Conservation (phyloP, 257 asterid genomes). For the Fraxinus cuspidata region DNA sequence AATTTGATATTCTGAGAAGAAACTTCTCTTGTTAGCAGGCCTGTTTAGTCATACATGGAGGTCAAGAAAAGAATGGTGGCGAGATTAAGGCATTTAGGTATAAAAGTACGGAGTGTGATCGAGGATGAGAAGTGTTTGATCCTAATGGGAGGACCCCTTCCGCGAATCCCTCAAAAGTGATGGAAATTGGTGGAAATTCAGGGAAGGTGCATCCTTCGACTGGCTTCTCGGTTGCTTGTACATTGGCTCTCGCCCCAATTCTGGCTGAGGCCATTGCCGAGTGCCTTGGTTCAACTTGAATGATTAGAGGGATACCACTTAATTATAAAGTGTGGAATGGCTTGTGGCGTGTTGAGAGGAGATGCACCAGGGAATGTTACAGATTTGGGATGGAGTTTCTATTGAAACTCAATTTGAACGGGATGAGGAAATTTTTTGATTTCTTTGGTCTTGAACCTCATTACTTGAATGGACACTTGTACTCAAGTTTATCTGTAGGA, state of each 20-base stretch:
- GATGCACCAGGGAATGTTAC: constrained; percentile 61
- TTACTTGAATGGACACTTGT: constrained; percentile 77
- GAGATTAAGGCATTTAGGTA: constrained; percentile 76
- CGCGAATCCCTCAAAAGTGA: constrained; percentile 68
- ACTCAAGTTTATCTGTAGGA: constrained; percentile 60
- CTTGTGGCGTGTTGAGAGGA: constrained; percentile 75
- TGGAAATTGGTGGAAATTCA: constrained; percentile 84
- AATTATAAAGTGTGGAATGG: constrained; percentile 61
- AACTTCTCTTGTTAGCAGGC: constrained; percentile 79
- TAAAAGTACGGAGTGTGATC: constrained; percentile 55
- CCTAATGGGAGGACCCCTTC: constrained; percentile 95
- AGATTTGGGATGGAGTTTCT: constrained; percentile 85
- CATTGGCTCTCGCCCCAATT: constrained; percentile 58
- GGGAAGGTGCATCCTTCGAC: constrained; percentile 87
- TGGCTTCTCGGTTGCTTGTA: constrained; percentile 71
- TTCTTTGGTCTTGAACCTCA: constrained; percentile 79
- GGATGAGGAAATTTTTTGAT: constrained; percentile 72
- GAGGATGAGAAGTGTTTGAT: constrained; percentile 89
- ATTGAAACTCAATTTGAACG: constrained; percentile 71
- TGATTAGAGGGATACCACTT: constrained; percentile 67
- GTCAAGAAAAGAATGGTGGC: constrained; percentile 85
- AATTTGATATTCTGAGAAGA: constrained; percentile 80
- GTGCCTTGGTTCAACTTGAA: constrained; percentile 81
- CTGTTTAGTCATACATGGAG: constrained; percentile 57
- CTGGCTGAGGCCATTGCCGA: constrained; percentile 61